phyloP scores from a whole-genome alignment of 1,284 basidiomycete genomes.

The Mycena citricolor region DNA sequence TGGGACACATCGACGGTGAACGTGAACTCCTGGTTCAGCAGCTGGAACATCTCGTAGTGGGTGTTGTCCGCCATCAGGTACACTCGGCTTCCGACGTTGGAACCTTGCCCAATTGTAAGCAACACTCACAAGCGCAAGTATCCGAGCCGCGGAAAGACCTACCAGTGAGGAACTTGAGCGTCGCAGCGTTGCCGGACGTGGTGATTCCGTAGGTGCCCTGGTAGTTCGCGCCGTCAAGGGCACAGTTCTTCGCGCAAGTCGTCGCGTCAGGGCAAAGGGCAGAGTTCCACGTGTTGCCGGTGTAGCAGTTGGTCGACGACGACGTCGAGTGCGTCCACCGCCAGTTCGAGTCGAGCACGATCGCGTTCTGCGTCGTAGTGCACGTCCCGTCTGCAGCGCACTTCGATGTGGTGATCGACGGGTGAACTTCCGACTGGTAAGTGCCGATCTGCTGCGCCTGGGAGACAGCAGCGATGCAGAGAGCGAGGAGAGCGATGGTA shows the following conservation, averaged over 20 bases:
- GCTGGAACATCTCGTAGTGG: slow-evolving; percentile 46
- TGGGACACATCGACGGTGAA: slow-evolving; percentile 54
- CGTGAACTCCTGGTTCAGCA: slow-evolving; percentile 41
- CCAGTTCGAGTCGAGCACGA: slow-evolving; percentile 54
- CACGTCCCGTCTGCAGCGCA: slow-evolving; percentile 43
- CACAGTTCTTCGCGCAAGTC: slow-evolving; percentile 53
- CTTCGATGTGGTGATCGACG: slow-evolving; percentile 37
- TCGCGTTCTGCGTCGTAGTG: slow-evolving; percentile 31
- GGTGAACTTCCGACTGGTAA: slow-evolving; percentile 40
- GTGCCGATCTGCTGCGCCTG: slow-evolving; percentile 35
- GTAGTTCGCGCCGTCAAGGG: slow-evolving; percentile 61
- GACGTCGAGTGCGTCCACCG: slow-evolving; percentile 52
- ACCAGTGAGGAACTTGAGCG: slow-evolving; percentile 30
- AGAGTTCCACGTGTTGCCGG: slow-evolving; percentile 51
- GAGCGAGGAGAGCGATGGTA: slow-evolving; percentile 13
- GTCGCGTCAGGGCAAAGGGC: slow-evolving; percentile 46
- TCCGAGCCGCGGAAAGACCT: too few species aligned
- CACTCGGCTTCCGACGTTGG: slow-evolving; percentile 55
- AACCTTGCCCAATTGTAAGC: slow-evolving; percentile 28
- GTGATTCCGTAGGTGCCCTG: slow-evolving; percentile 23
- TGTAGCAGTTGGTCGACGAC: slow-evolving; percentile 59
- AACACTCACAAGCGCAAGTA: background rate
- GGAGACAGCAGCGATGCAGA: slow-evolving; percentile 17
- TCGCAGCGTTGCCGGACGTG: slow-evolving; percentile 14
- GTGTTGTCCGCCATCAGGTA: slow-evolving; percentile 48